Conservation (phyloP, 2,329 filamentous ascomycete species). For the Cryphonectria carpinicola region DNA sequence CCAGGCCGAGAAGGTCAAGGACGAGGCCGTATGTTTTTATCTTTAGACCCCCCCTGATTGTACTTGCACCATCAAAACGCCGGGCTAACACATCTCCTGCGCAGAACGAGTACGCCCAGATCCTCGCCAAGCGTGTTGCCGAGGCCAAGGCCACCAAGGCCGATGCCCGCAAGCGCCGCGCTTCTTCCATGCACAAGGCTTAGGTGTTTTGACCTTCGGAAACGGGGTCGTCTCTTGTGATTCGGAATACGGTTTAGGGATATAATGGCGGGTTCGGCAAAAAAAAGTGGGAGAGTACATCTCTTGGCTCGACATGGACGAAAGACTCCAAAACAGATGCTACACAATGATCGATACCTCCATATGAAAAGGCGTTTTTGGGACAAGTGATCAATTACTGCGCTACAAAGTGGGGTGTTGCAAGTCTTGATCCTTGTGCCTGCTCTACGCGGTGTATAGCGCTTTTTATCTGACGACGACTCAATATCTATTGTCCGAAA, state of each 20-base stretch:
- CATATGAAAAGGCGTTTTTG: slow-evolving; percentile 27
- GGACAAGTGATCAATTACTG: slow-evolving; percentile 27
- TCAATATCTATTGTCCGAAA: neutral
- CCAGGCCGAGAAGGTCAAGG: slow-evolving; percentile 95
- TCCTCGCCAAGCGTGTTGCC: slow-evolving; percentile 94
- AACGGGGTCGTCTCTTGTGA: slow-evolving; percentile 43
- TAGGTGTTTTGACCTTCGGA: slow-evolving; percentile 54
- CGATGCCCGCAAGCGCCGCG: slow-evolving; percentile 94
- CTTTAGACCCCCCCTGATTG: neutral
- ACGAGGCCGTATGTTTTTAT: slow-evolving; percentile 83
- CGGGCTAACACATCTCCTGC: slow-evolving; percentile 41
- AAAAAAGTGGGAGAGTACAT: slow-evolving; percentile 32
- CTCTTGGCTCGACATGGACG: slow-evolving; percentile 34
- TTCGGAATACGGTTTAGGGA: slow-evolving; percentile 31
- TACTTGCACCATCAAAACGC: slow-evolving; percentile 30
- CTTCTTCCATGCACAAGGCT: slow-evolving; percentile 86
- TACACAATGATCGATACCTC: slow-evolving; percentile 29
- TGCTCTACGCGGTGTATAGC: neutral
- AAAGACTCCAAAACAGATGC: slow-evolving; percentile 31
- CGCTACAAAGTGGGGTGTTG: slow-evolving; percentile 1
- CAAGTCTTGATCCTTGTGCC: slow-evolving; percentile 3
- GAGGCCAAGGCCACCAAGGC: slow-evolving; percentile 95
- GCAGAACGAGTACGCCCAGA: slow-evolving; percentile 94
- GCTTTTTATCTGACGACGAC: neutral
- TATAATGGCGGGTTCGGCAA: slow-evolving; percentile 25